These are phyloP conservation scores for Fusarium tanahbumbuense DNA, from an alignment of 2,329 filamentous ascomycete species.

Conservation along the genomic window DNA sequence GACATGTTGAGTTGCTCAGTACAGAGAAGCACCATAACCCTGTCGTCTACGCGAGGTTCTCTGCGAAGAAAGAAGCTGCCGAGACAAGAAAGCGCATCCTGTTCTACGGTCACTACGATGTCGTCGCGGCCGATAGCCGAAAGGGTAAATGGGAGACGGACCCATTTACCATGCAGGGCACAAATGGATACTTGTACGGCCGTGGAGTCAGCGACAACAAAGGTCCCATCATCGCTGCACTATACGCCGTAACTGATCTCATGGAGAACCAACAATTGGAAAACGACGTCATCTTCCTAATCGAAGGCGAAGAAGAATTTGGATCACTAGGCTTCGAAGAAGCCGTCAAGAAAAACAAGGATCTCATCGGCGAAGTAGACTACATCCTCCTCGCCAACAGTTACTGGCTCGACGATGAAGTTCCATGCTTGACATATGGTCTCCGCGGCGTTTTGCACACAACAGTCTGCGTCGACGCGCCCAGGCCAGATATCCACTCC, in stretches of 20 bases:
- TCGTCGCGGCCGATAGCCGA: conserved; percentile 88
- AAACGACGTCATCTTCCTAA: conserved; percentile 91
- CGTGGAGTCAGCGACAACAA: conserved; percentile 99
- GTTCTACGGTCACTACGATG: conserved; percentile 98
- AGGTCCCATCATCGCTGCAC: conserved; percentile 90
- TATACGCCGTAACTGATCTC: conserved; percentile 93
- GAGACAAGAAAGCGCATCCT: conserved; percentile 84
- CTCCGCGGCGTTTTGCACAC: conserved; percentile 94
- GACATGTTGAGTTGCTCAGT: conserved; percentile 89
- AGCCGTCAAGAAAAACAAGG: conserved; percentile 82
- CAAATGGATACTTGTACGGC: conserved; percentile 93
- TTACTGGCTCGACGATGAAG: conserved; percentile 97
- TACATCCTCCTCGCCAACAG: conserved; percentile 97
- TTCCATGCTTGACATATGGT: conserved; percentile 94
- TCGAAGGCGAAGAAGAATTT: conserved; percentile 96
- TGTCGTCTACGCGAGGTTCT: conserved; percentile 91
- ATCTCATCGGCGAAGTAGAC: conserved; percentile 88
- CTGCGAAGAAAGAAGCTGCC: conserved; percentile 74
- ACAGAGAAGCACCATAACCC: conserved; percentile 85
- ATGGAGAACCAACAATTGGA: conserved; percentile 84
- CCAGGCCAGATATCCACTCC: conserved; percentile 89
- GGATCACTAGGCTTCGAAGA: conserved; percentile 92
- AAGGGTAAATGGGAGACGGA: conserved; percentile 86
- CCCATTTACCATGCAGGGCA: conserved; percentile 88
- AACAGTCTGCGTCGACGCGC: conserved; percentile 87